A percentile compares a stretch with the other conserved stretches of the same genome.
Conservation (phyloP, 2,329 filamentous ascomycete genomes). For the Hypoxylon sp. region DNA sequence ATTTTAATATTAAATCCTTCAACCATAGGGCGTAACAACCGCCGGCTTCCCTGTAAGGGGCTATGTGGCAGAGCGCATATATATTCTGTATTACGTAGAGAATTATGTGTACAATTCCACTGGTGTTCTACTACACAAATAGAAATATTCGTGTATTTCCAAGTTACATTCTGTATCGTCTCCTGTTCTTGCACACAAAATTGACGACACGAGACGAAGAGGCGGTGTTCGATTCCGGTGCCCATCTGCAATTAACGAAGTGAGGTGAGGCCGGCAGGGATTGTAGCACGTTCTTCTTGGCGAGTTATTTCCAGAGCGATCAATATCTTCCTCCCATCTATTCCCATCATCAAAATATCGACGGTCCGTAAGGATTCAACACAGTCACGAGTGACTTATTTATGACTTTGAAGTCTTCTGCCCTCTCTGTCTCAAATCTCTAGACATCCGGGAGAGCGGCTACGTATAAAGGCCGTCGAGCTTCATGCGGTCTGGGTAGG, state of each 20-base stretch:
- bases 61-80: neutral
- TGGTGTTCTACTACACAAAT: neutral
- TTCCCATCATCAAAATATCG: conserved; percentile 6
- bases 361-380: neutral
- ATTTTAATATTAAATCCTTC: conserved; percentile 31
- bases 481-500: conserved; percentile 31
- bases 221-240: conserved; percentile 26
- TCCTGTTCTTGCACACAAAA: conserved; percentile 2
- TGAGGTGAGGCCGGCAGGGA: conserved; percentile 26
- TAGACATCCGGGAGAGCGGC: conserved; percentile 1
- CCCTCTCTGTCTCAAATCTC: conserved; percentile 16
- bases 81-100: neutral
- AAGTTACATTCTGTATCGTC: neutral
- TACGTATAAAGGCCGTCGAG: conserved; percentile 25
- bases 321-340: conserved; percentile 2
- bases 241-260: no score
- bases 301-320: conserved; percentile 32
- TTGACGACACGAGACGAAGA: conserved; percentile 6
- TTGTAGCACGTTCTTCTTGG: conserved; percentile 37
- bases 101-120: neutral
- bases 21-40: conserved; percentile 13
- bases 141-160: neutral
- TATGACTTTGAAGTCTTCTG: conserved; percentile 11
- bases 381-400: conserved; percentile 25
- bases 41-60: neutral